Evolutionary conservation across 495 filamentous ascomycete species (phyloP), one percentile per base, ranked within the genome.

Genomic region (Neurospora sp.): DNA sequence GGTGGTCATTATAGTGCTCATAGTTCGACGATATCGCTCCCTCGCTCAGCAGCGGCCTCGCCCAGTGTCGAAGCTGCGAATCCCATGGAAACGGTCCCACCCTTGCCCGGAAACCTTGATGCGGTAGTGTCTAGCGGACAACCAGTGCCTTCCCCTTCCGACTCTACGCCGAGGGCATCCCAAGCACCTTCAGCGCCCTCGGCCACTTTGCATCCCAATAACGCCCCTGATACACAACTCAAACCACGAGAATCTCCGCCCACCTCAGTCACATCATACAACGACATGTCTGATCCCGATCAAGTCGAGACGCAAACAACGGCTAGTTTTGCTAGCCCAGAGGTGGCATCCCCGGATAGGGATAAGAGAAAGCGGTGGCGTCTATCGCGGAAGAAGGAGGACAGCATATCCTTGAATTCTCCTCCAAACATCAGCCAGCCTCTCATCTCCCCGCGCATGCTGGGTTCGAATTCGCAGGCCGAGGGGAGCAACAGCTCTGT

Each of bases 1-100:
- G 92, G 91, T 77, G 85, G 89, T 20, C 93, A 92, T 75, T 89
- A 88, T 39, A 96, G 94, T 76, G 93, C 94, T 1, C 92, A 97
- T 73, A 96, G 93, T 74, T 98, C 94, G 8, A 90, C 89, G 8
- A 87, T 90, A 1, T 97, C 94, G 4, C 82, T 98, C 18, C 85
- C 88, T 39, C 84, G 83, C 39, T 82, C 81, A 7, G 74, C 79
- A 62, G 76, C 81, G 7, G 77, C 78, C 0, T 83, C 85, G 23
- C 83, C 84, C 35, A 80, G 69, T 35, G 71, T 73, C 11, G 86
- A 83, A 71, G 70, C 75, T 20, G 20, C 77, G 39, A 83, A 85
- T 42, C 81, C 83, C 18, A 76, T 83, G 39, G 82, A 86, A 20
- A 69, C 79, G 7, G 80, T 79, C n/a, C 71, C 73, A 4, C 72